Conservation (phyloP, 148 eudicot genomes). For the Amaranthus hypochondriacus region DNA sequence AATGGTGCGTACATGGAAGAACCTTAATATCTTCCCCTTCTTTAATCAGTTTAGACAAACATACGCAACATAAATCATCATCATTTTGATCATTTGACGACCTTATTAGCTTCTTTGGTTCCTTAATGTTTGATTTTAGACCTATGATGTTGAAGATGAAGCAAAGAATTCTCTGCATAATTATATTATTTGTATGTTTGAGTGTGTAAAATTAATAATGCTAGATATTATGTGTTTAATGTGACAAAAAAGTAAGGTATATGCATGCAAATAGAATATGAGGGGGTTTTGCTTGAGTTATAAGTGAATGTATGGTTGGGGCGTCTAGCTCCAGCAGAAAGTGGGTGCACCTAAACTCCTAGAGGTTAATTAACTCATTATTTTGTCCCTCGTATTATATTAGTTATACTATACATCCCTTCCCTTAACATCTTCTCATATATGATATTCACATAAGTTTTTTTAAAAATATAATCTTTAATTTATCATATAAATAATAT, state of each 20-base stretch:
- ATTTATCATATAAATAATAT: too few species aligned
- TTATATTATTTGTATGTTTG: conserved; percentile 5
- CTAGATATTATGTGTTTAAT: conserved; percentile 11
- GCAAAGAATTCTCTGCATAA: conserved; percentile 28
- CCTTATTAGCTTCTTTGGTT: conserved; percentile 1
- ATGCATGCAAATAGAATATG: neutral
- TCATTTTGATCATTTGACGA: neutral
- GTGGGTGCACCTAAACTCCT: conserved; percentile 39
- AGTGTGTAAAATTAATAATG: neutral
- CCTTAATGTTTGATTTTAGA: conserved; percentile 5
- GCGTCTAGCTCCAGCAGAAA: conserved; percentile 29
- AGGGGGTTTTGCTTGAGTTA: conserved; percentile 32
- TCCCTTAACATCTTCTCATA: too few species aligned
- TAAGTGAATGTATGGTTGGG: conserved; percentile 35
- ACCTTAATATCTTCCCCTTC: conserved; percentile 30
- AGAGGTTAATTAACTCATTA: conserved; percentile 10
- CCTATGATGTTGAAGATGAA: conserved; percentile 34
- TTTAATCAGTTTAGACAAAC: conserved; percentile 50
- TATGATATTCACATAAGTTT: too few species aligned
- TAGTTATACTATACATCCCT: too few species aligned
- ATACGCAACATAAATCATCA: conserved; percentile 50
- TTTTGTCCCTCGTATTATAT: neutral
- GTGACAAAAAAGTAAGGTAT: neutral
- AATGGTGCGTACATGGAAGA: conserved; percentile 63
- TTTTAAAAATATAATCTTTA: too few species aligned